These are phyloP conservation scores for Trifolium repens DNA, from an alignment of 306 rosid species.

Conservation along the genomic window DNA sequence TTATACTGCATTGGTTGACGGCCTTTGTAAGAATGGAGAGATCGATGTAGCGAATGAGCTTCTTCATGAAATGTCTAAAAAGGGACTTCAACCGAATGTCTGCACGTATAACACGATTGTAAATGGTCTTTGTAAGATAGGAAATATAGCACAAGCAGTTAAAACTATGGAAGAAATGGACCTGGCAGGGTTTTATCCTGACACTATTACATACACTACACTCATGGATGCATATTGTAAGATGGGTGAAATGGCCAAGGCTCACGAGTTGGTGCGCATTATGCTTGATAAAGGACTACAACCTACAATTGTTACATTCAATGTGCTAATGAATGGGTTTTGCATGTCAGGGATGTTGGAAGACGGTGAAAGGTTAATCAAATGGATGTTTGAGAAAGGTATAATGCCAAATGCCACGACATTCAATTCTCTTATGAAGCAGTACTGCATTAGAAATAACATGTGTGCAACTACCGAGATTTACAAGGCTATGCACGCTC, in stretches of 20 bases:
- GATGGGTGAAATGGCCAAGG: conserved; percentile 72
- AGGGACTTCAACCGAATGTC: conserved; percentile 83
- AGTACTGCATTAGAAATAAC: conserved; percentile 75
- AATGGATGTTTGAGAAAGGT: conserved; percentile 84
- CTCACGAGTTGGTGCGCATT: conserved; percentile 64
- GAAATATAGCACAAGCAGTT: conserved; percentile 68
- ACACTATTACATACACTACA: conserved; percentile 82
- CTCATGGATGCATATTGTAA: conserved; percentile 87
- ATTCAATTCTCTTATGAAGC: conserved; percentile 89
- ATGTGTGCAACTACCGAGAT: conserved; percentile 63
- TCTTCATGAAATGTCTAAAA: conserved; percentile 75
- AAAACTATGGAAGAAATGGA: conserved; percentile 78
- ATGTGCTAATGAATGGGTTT: conserved; percentile 90
- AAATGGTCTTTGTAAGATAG: conserved; percentile 87
- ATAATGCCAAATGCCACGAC: conserved; percentile 75
- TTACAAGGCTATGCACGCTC: conserved; percentile 65
- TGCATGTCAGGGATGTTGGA: conserved; percentile 83
- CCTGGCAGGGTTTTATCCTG: conserved; percentile 70
- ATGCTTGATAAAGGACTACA: conserved; percentile 75
- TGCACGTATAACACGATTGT: conserved; percentile 73
- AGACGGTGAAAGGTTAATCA: conserved; percentile 75
- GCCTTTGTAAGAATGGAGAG: conserved; percentile 82
- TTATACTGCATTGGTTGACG: conserved; percentile 83
- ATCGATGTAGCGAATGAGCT: conserved; percentile 80
- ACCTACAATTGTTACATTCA: conserved; percentile 89